Conservation (phyloP, 1,284 basidiomycete species). For the Sanghuangporus weigelae region DNA sequence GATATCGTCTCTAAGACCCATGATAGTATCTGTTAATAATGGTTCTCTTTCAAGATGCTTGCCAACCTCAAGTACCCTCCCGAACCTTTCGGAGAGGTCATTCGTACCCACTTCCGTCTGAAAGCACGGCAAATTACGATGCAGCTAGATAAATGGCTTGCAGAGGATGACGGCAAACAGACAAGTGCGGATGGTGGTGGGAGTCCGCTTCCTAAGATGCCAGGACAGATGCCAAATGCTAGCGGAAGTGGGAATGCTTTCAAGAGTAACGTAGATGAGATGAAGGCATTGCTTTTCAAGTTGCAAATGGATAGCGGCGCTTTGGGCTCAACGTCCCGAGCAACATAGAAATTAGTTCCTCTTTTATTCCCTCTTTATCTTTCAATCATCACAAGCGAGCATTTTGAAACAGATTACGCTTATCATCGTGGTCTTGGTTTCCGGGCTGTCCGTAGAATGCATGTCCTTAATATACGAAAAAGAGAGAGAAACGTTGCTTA, state of each 20-base stretch:
- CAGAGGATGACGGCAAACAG: constrained; percentile 60
- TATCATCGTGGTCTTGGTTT: too few relatives aligned
- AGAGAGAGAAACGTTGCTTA: too few relatives aligned
- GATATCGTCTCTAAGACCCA: constrained; percentile 20
- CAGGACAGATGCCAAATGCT: constrained; percentile 26
- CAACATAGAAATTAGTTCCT: neutral
- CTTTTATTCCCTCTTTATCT: neutral
- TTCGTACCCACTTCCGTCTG: constrained; percentile 85
- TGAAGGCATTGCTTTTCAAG: constrained; percentile 51
- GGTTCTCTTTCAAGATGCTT: constrained; percentile 57
- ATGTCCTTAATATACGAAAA: too few relatives aligned
- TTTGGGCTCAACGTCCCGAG: neutral
- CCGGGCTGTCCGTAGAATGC: too few relatives aligned
- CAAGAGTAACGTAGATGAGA: constrained; percentile 60
- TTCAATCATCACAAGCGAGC: neutral
- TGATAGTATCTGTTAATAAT: neutral
- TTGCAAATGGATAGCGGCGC: constrained; percentile 27
- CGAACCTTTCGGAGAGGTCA: constrained; percentile 76
- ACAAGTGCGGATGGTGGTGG: constrained; percentile 58
- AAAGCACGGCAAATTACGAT: constrained; percentile 65
- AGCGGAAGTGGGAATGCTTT: constrained; percentile 51
- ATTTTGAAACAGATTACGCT: neutral
- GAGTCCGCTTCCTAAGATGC: constrained; percentile 22
- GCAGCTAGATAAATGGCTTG: constrained; percentile 79
- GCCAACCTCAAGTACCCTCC: constrained; percentile 77